These are phyloP conservation scores for Plasmodium inui DNA, from an alignment of 169 alveolate genomes.

Conservation along the genomic window DNA sequence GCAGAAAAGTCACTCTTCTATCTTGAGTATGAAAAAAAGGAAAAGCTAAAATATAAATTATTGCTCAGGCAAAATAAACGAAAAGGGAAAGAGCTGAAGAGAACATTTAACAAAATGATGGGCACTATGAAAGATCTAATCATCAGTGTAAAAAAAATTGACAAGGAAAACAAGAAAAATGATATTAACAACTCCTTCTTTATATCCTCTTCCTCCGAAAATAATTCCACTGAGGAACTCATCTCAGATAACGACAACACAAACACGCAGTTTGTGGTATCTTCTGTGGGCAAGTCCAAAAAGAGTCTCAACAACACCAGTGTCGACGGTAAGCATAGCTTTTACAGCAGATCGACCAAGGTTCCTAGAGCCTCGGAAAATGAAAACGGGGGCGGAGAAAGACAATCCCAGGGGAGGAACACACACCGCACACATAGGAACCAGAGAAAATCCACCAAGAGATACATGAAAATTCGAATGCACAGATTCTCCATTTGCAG, in stretches of 20 bases:
- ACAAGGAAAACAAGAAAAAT: slow-evolving; percentile 59
- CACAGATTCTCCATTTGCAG: slow-evolving; percentile 64
- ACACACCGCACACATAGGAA: neutral
- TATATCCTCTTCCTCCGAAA: slow-evolving; percentile 68
- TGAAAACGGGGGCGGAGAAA: neutral
- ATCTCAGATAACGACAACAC: slow-evolving; percentile 25
- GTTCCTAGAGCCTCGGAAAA: slow-evolving; percentile 13
- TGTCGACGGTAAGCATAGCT: slow-evolving; percentile 38
- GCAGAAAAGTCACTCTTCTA: slow-evolving; percentile 62
- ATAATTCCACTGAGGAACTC: slow-evolving; percentile 18
- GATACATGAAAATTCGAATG: slow-evolving; percentile 67
- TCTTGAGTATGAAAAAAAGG: slow-evolving; percentile 70
- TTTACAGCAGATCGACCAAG: slow-evolving; percentile 61
- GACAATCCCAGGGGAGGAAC: neutral
- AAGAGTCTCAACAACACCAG: slow-evolving; percentile 43
- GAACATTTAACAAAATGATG: slow-evolving; percentile 57
- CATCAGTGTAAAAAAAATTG: slow-evolving; percentile 47
- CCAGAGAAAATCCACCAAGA: neutral
- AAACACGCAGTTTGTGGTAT: slow-evolving; percentile 37
- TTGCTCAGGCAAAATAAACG: slow-evolving; percentile 39
- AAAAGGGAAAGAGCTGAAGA: slow-evolving; percentile 30
- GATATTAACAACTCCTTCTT: slow-evolving; percentile 73
- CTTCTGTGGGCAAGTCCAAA: slow-evolving; percentile 63
- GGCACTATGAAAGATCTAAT: slow-evolving; percentile 45
- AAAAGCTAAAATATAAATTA: slow-evolving; percentile 69